Conservation (phyloP, 139 green algal species). For the Trebouxia sp. region DNA sequence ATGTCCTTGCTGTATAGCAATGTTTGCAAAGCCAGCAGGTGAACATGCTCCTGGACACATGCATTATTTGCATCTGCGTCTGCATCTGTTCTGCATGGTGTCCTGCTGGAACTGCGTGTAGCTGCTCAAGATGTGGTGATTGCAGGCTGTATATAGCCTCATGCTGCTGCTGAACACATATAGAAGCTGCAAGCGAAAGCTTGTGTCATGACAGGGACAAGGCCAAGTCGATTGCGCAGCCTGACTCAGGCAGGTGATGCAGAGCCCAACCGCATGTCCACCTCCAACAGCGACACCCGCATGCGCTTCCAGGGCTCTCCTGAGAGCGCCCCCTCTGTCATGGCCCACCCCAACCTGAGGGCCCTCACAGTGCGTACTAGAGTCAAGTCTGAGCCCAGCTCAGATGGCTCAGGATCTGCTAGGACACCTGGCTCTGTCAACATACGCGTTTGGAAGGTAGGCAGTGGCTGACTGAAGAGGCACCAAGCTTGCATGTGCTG, state of each 20-base stretch:
- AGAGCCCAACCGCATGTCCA: constrained; percentile 12
- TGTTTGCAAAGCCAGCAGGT: no score
- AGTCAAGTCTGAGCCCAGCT: constrained; percentile 10
- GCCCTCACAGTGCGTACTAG: not conserved
- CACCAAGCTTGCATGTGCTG: no score
- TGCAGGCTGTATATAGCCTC: no score
- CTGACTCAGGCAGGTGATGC: constrained; percentile 1
- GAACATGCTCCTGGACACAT: no score
- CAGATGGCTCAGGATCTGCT: not conserved
- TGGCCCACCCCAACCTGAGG: not conserved
- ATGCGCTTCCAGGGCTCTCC: not conserved
- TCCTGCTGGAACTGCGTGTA: not conserved
- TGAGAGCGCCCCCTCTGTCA: not conserved
- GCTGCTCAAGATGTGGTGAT: not conserved
- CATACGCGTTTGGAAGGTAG: constrained; percentile 7
- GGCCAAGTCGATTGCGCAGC: constrained; percentile 1
- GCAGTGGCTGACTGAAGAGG: not conserved
- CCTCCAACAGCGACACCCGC: not conserved
- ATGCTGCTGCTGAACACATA: no score
- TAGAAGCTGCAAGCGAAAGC: no score
- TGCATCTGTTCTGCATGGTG: not conserved
- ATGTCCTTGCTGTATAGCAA: no score
- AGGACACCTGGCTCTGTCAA: constrained; percentile 6
- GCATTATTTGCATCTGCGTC: not conserved
- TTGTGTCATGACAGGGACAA: not conserved